These are phyloP conservation scores for Acacia pycnantha DNA, from an alignment of 331 rosid species.

Conservation along the genomic window DNA sequence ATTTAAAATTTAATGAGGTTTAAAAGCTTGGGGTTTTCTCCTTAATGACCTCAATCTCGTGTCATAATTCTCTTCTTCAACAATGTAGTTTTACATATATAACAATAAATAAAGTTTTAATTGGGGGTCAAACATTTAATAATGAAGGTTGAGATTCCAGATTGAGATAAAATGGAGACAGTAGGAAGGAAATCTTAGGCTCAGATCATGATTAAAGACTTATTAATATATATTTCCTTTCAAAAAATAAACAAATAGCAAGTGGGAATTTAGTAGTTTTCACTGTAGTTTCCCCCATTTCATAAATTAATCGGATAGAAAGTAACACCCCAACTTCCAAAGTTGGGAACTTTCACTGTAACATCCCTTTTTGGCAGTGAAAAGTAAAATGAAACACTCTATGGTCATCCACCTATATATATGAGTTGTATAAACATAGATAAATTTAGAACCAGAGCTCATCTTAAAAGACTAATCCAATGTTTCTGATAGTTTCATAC, in stretches of 20 bases:
- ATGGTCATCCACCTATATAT: neutral
- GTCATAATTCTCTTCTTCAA: neutral
- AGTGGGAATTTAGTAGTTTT: neutral
- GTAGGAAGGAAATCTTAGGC: neutral
- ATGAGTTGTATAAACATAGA: too few relatives aligned
- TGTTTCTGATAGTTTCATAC: too few relatives aligned
- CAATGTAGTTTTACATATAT: neutral
- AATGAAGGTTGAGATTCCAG: neutral
- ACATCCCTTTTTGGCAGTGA: neutral
- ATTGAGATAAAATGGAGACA: neutral
- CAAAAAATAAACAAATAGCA: neutral
- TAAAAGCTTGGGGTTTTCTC: neutral
- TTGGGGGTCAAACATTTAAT: neutral
- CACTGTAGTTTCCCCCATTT: neutral
- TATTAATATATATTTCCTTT: neutral
- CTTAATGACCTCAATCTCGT: neutral
- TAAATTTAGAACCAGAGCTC: too few relatives aligned
- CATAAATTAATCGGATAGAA: neutral
- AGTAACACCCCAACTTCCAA: neutral
- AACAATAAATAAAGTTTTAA: too few relatives aligned
- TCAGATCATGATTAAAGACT: neutral
- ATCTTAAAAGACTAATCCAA: too few relatives aligned
- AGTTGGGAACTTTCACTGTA: conserved; percentile 29
- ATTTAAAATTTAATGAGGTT: neutral
- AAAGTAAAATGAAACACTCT: neutral